Evolutionary conservation across 768 basidiomycete genomes (phyloP).

Genomic region (Tephrocybe sp.): DNA sequence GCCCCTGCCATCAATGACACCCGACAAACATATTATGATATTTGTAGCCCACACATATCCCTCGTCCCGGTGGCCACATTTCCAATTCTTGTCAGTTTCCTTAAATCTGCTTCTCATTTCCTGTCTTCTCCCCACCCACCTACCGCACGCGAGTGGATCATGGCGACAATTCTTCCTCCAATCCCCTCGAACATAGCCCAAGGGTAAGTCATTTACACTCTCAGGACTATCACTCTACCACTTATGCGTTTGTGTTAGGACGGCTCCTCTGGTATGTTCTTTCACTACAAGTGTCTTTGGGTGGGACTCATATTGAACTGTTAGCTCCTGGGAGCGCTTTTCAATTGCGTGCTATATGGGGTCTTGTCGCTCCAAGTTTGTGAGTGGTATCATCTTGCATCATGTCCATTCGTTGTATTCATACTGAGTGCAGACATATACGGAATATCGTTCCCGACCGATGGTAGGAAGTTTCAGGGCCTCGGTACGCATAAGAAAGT

Average conservation of each 20-base stretch:
- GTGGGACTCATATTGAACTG: no score
- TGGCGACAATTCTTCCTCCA: neutral
- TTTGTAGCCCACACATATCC: neutral
- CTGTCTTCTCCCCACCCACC: neutral
- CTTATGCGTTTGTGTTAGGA: neutral
- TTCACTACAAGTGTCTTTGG: neutral
- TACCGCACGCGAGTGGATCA: neutral
- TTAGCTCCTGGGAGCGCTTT: slow-evolving; percentile 16
- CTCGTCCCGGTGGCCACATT: neutral
- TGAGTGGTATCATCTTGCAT: slow-evolving; percentile 3
- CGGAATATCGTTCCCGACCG: slow-evolving; percentile 20
- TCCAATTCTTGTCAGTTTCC: no score
- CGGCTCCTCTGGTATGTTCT: neutral
- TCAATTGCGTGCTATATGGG: slow-evolving; percentile 27
- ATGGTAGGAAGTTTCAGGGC: slow-evolving; percentile 14
- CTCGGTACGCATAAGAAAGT: slow-evolving; percentile 19
- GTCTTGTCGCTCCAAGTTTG: slow-evolving; percentile 27
- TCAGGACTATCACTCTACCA: neutral
- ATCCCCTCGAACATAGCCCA: neutral
- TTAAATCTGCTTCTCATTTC: neutral
- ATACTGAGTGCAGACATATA: slow-evolving; percentile 16
- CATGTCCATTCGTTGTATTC: no score
- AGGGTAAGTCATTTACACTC: neutral
- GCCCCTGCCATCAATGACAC: neutral
- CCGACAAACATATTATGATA: neutral